Base-by-base conservation (phyloP, 2,329 filamentous ascomycete genomes). In the Hyphodiscus sp. region DNA sequence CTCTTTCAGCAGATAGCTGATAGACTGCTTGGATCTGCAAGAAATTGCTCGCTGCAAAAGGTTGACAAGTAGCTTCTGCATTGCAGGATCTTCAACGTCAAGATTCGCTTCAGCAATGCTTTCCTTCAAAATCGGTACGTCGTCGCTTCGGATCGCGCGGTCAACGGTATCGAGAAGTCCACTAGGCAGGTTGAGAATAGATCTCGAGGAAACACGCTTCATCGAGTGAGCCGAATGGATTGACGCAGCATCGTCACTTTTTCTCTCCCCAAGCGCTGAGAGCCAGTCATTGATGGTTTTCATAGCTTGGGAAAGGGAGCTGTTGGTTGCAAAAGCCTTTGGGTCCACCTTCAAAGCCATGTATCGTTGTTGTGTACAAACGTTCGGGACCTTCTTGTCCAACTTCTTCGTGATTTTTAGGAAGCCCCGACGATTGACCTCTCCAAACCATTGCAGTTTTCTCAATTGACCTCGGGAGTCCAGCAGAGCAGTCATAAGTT, bases 371-470 rank as follows among this genome's bases (percentile, higher is more conserved):
- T 96, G 91, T 0, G 89, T 86, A 49, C 85, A 80, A 2, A 84
- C 82, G 45, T 82, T 79, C 1, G 86, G 79, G 2, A 96, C 82
- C 73, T 95, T 96, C 74, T 99, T 99, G 73, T 99, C 94, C 45
- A 96, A 76, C 73, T 99, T 99, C 76, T 99, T 99, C 49, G 94
- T 96, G 70, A 99, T 99, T 74, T 99, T 99, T 69, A 95, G 83
- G 66, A 99, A 99, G 1, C 94, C 94, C 59, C 89, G 81, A 50
- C 91, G 83, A 70, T 99, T 99, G 65, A 97, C 92, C 72, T 97
- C 92, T 48, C 91, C 92, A 68, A 97, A 99, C 91, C 91, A 97
- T 70, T 95, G 89, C 50, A 99, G 76, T 65, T 97, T 97, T 55
- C 94, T 82, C 61, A 97, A 73, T 67, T 95, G 89, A 50, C 85